A percentile compares a stretch with the other conserved stretches of the same genome.
Evolutionary conservation across 306 rosid species (phyloP).

Genomic region (Cucurbita maxima): DNA sequence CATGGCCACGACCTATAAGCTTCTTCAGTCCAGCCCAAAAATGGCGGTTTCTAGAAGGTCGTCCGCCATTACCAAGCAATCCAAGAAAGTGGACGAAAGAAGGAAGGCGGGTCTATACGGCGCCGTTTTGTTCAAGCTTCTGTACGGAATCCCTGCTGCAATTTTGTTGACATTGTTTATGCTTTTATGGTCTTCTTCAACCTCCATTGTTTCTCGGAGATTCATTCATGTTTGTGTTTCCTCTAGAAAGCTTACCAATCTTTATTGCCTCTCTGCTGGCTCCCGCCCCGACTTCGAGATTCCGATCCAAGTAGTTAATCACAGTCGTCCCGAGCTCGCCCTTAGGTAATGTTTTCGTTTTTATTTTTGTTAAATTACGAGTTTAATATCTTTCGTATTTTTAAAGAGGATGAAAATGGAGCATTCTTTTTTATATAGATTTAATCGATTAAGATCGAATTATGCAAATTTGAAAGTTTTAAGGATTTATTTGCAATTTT

Average conservation of each 20-base stretch:
- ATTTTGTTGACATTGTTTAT: slow-evolving; percentile 24
- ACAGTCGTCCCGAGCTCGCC: not conserved
- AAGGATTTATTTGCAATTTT: too few relatives aligned
- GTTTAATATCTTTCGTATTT: too few relatives aligned
- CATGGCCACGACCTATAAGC: not conserved
- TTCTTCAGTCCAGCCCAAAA: not conserved
- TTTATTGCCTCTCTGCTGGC: slow-evolving; percentile 46
- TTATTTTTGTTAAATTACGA: not conserved
- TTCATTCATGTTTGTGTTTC: slow-evolving; percentile 44
- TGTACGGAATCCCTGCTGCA: slow-evolving; percentile 18
- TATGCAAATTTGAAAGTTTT: too few relatives aligned
- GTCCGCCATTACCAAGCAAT: not conserved
- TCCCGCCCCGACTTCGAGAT: slow-evolving; percentile 28
- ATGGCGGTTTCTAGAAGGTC: slow-evolving; percentile 30
- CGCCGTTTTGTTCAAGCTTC: slow-evolving; percentile 11
- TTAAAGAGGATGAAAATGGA: too few relatives aligned
- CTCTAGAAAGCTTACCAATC: slow-evolving; percentile 33
- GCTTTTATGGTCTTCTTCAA: slow-evolving; percentile 36
- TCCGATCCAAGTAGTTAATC: slow-evolving; percentile 12
- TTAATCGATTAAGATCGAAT: too few relatives aligned
- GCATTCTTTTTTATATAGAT: too few relatives aligned
- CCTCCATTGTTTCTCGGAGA: slow-evolving; percentile 30
- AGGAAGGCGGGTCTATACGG: not conserved
- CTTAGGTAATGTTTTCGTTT: not conserved
- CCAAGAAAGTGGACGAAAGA: slow-evolving; percentile 13